Evolutionary conservation across 139 green algal genomes (phyloP), one percentile per base, ranked within the genome.

Genomic region (Chlamydomonas schloesseri): DNA sequence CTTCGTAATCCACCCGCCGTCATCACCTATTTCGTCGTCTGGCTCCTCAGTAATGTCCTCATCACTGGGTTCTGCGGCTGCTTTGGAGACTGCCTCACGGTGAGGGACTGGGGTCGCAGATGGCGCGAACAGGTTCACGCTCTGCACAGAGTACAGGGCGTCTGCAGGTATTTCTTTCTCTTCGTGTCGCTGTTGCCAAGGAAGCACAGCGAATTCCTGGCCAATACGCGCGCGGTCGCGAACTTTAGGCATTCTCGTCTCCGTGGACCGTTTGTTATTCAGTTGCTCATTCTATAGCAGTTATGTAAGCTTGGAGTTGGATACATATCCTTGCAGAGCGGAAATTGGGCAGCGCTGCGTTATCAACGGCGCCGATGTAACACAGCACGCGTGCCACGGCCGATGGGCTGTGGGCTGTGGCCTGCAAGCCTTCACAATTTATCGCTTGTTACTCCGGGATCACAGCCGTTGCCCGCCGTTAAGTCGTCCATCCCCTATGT

Each of bases 191-290:
- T 24, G n/a, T 34, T 83, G 76, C 76, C 76, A 83, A 10, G 76
- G 76, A 18, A 37, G 62, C 3, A 83, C 60, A 1, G 76, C 36
- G 53, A 83, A 64, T 18, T 83, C 76, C 58, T 83, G 76, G 10
- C n/a, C 42, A 9, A 73, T 73, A 33, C 75, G 75, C 37, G 75
- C 36, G 33, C 75, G 75, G 10, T 71, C 57, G 34, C 75, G 75
- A 17, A 82, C 58, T 71, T 82, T 82, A 2, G 75, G 75, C 75
- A 82, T 82, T 72, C 20, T 50, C 42, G 6, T 50, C n/a, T n/a
- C n/a, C n/a, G n/a, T n/a, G n/a, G n/a, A n/a, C n/a, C n/a, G n/a
- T n/a, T n/a, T n/a, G n/a, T n/a, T n/a, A n/a, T n/a, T n/a, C n/a
- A n/a, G n/a, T n/a, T n/a, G n/a, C n/a, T n/a, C n/a, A n/a, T n/a